Evolutionary conservation across 1,284 basidiomycete genomes (phyloP).

Genomic region (Sporisorium reilianum): DNA sequence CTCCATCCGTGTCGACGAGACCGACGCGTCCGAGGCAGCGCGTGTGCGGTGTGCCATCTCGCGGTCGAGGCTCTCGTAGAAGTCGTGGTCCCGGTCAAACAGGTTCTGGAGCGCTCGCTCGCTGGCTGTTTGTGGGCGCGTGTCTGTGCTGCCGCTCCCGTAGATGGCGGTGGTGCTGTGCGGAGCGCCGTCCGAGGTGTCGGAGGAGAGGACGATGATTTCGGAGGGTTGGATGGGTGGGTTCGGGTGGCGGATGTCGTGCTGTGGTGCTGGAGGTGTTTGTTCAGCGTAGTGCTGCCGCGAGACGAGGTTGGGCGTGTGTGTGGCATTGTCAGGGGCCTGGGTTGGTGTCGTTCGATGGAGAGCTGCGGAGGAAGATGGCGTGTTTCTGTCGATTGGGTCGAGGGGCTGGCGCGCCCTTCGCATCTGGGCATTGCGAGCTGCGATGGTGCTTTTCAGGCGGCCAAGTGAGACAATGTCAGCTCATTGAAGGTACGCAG

Average conservation of each 20-base stretch:
- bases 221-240: slow-evolving; percentile 10
- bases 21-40: slow-evolving; percentile 3
- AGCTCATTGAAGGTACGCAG: background rate
- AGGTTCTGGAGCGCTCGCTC: slow-evolving; percentile 11
- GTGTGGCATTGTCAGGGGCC: background rate
- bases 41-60: slow-evolving; percentile 14
- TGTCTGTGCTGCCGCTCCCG: slow-evolving; percentile 4
- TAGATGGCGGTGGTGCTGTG: background rate
- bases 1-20: slow-evolving; percentile 17
- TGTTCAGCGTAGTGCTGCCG: background rate
- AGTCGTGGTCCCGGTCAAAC: slow-evolving; percentile 13
- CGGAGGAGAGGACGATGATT: slow-evolving; percentile 36
- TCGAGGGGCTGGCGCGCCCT: slow-evolving; percentile 20
- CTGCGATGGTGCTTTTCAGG: slow-evolving; percentile 37
- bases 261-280: background rate
- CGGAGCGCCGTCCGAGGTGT: slow-evolving; percentile 21
- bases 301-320: background rate
- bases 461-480: background rate
- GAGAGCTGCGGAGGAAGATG: background rate
- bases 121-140: background rate
- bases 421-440: slow-evolving; percentile 36
- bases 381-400: background rate
- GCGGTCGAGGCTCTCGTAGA: slow-evolving; percentile 21
- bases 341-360: background rate
- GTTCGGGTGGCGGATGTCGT: background rate